Conservation (phyloP, 2,329 filamentous ascomycete species). For the Cadophora gregata region DNA sequence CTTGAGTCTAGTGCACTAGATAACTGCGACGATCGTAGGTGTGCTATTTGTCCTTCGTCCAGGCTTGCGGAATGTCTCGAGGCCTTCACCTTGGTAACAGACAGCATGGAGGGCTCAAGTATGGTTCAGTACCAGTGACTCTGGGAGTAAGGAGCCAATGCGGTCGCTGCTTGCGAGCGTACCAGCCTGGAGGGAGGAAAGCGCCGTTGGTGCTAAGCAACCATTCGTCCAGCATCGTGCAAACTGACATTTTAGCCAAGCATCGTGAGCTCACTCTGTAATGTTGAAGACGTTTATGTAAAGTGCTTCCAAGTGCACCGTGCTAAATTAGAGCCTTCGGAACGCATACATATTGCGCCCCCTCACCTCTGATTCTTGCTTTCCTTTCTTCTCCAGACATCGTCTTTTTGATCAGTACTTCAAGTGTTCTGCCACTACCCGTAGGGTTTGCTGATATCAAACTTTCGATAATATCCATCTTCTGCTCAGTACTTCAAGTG, state of each 20-base stretch:
- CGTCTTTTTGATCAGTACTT: not conserved
- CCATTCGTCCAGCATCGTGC: not conserved
- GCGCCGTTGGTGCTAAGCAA: not conserved
- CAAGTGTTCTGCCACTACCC: not conserved
- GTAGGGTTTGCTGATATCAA: not conserved
- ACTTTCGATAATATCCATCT: too few species aligned
- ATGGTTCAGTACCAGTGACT: not conserved
- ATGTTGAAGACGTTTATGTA: not conserved
- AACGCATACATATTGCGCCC: not conserved
- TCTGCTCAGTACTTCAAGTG: too few species aligned
- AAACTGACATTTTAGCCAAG: not conserved
- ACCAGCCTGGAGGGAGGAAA: not conserved
- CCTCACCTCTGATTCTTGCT: not conserved
- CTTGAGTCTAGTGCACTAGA: not conserved
- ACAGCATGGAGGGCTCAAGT: not conserved
- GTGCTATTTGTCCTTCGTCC: not conserved
- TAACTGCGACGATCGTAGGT: not conserved
- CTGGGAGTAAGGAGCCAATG: too few species aligned
- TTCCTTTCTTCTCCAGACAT: slow-evolving; percentile 3
- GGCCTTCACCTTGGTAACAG: not conserved
- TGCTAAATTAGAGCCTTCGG: not conserved
- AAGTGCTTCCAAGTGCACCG: too few species aligned
- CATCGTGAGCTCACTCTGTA: not conserved
- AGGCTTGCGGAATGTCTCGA: not conserved
- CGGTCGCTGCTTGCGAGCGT: not conserved